Evolutionary conservation across 441 rosid genomes (phyloP).

Genomic region (Kokia cookei): DNA sequence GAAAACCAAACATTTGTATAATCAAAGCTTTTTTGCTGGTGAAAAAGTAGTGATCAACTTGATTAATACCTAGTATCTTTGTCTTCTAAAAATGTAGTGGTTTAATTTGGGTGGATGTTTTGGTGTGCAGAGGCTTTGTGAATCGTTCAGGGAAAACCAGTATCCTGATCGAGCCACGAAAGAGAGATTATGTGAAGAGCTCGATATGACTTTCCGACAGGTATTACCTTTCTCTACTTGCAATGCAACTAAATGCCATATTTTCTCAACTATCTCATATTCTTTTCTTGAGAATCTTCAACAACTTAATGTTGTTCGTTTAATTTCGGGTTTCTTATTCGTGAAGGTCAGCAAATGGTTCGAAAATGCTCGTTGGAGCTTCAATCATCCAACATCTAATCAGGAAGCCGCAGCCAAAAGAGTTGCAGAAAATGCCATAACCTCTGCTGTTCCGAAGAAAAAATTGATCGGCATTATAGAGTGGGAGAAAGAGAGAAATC

Average conservation of each 20-base stretch:
- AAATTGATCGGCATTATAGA: conserved; percentile 2
- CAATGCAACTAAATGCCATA: neutral
- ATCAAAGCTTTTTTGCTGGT: neutral
- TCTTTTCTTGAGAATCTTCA: neutral
- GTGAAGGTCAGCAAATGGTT: conserved; percentile 86
- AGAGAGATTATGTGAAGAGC: conserved; percentile 63
- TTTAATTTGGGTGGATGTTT: conserved; percentile 10
- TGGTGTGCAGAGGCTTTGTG: conserved; percentile 48
- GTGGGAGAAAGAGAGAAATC: conserved; percentile 11
- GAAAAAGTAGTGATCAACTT: neutral
- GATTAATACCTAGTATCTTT: neutral
- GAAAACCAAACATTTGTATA: neutral
- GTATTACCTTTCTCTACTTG: conserved; percentile 25
- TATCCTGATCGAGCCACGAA: conserved; percentile 61
- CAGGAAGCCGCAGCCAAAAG: conserved; percentile 14
- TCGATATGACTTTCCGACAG: conserved; percentile 58
- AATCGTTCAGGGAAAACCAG: conserved; percentile 55
- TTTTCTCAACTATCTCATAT: too few species aligned
- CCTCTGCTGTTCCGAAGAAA: conserved; percentile 3
- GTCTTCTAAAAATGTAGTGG: neutral
- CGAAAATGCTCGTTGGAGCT: conserved; percentile 68
- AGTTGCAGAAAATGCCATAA: conserved; percentile 20
- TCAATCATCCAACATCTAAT: conserved; percentile 33
- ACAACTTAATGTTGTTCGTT: neutral
- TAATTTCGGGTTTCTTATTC: neutral